Conservation (phyloP, 139 green algal genomes). For the Chlorella sp. region DNA sequence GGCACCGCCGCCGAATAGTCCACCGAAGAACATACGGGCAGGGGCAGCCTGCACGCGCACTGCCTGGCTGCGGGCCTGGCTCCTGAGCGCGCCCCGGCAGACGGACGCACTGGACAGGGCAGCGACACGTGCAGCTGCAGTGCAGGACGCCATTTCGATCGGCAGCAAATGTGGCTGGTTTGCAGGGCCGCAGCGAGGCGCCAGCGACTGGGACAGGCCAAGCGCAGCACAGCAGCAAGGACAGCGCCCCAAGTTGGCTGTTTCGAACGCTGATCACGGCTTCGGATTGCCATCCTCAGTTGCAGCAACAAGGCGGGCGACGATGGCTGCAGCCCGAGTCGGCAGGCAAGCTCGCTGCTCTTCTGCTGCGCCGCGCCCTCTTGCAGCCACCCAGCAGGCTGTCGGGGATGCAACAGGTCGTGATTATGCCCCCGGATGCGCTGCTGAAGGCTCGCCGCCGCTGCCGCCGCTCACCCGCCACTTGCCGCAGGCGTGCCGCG, state of each 20-base stretch:
- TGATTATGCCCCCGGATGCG: no score
- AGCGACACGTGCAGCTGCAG: background rate
- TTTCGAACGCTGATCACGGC: no score
- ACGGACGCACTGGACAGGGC: background rate
- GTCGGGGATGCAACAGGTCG: no score
- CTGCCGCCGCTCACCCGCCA: background rate
- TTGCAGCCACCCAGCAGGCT: no score
- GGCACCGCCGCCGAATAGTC: constrained; percentile 17
- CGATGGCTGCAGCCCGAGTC: background rate
- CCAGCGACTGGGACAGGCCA: background rate
- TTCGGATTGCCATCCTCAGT: no score
- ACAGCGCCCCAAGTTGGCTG: no score
- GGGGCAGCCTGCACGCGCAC: background rate
- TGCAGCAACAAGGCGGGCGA: no score
- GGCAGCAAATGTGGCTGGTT: background rate
- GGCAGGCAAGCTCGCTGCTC: background rate
- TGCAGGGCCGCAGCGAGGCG: no score
- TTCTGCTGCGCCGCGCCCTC: no score
- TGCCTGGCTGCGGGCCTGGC: background rate
- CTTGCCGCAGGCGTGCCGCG: constrained; percentile 14
- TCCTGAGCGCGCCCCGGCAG: background rate
- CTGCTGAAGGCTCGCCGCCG: no score
- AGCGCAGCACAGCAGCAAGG: background rate
- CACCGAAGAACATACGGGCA: background rate
- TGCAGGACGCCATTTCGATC: background rate